These are phyloP conservation scores for Fusarium pilosicola DNA, from an alignment of 2,329 filamentous ascomycete species.

Conservation along the genomic window DNA sequence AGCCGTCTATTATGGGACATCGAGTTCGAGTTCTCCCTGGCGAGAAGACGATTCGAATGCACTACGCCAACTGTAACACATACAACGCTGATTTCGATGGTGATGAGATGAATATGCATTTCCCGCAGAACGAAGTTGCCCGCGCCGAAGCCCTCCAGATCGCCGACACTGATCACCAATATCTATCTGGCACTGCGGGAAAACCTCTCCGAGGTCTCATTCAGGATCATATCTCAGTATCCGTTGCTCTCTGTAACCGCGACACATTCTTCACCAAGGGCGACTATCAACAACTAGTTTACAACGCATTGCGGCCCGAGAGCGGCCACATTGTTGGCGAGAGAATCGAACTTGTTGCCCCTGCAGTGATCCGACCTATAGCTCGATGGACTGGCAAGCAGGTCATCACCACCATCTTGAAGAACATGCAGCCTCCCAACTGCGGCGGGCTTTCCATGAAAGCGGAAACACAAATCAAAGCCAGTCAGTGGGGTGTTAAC, in stretches of 20 bases:
- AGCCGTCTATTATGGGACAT: constrained; percentile 99
- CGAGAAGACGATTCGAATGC: constrained; percentile 98
- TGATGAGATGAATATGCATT: constrained; percentile 99
- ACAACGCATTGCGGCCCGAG: constrained; percentile 88
- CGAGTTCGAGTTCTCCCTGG: constrained; percentile 89
- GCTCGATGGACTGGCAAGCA: constrained; percentile 96
- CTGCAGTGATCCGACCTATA: constrained; percentile 83
- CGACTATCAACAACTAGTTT: constrained; percentile 94
- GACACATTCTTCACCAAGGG: constrained; percentile 90
- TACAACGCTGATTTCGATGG: constrained; percentile 99
- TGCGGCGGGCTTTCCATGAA: constrained; percentile 82
- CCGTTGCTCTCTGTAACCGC: constrained; percentile 87
- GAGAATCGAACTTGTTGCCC: constrained; percentile 81
- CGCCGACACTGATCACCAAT: constrained; percentile 97
- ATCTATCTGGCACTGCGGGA: constrained; percentile 91
- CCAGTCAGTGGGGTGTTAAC: constrained; percentile 80
- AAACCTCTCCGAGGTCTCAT: constrained; percentile 95
- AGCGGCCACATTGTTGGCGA: constrained; percentile 87
- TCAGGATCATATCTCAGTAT: constrained; percentile 97
- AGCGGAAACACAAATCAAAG: constrained; percentile 80
- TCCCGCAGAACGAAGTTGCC: constrained; percentile 95
- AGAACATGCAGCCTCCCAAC: constrained; percentile 85
- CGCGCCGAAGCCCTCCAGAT: constrained; percentile 92
- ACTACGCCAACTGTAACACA: constrained; percentile 99
- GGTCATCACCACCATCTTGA: constrained; percentile 89